Base-by-base conservation (phyloP, 2,329 filamentous ascomycete species). In the Alternaria triticina region DNA sequence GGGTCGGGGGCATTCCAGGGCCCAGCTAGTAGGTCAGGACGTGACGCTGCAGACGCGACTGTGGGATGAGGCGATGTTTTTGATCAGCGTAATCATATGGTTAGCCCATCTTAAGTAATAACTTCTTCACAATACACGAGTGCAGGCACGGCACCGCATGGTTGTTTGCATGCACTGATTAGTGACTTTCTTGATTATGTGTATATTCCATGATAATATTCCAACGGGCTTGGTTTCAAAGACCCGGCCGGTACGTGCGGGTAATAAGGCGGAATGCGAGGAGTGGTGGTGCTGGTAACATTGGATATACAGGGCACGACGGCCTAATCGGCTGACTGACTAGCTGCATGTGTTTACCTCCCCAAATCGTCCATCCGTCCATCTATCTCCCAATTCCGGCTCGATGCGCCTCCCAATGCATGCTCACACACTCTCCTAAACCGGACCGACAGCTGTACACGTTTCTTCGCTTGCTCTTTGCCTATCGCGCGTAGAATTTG, bases 311-410 rank as follows among this genome's bases (percentile, higher is more conserved):
- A 70, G 73, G 69, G 57, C 36, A 40, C 36, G 36, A 69, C 72
- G 72, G 76, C 71, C 73, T 76, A 74, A 77, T 79, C 77, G 75
- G 75, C 66, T 72, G 69, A 72, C 72, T 70, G 71, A 73, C 74
- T 78, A 75, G 74, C 74, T 74, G 64, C 64, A 73, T 69, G 71
- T 77, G 76, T 79, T 75, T 75, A 78, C 74, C 70, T 75, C 68
- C 64, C 66, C 68, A 68, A 66, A 27, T 61, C 73, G 69, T 74
- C 72, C 69, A 66, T 60, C 69, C 70, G 67, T 74, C 70, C 68
- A 68, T 62, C 69, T 64, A 73, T 64, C 68, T 70, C 54, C 47
- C 60, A 58, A 28, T 40, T n/a, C 17, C 67, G 61, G 67, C 66
- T 67, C 59, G 47, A 52, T 54, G 57, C 61, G 59, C 67, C 59